Evolutionary conservation across 2,329 filamentous ascomycete genomes (phyloP).

Genomic region (Aureobasidium uvarum): DNA sequence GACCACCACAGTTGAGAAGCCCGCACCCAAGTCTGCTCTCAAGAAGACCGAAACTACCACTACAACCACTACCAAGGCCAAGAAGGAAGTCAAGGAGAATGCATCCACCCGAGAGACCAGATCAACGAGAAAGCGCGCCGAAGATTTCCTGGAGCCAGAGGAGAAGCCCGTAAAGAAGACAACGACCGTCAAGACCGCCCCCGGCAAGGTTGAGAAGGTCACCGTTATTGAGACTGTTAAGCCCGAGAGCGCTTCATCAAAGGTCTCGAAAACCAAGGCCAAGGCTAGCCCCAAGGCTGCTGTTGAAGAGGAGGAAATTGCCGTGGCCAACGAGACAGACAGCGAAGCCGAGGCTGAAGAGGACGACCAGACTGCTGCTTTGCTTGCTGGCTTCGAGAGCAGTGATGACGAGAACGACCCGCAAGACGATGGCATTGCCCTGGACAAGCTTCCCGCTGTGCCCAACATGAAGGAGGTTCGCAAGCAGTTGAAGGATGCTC

Average conservation of each 20-base stretch:
- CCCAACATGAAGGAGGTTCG: constrained; percentile 38
- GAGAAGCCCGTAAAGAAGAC: constrained; percentile 27
- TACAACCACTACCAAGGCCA: constrained; percentile 22
- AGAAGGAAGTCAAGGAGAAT: constrained; percentile 14
- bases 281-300: constrained; percentile 24
- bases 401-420: constrained; percentile 44
- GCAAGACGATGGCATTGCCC: constrained; percentile 41
- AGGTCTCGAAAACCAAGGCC: constrained; percentile 24
- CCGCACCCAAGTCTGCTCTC: constrained; percentile 35
- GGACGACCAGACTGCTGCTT: constrained; percentile 52
- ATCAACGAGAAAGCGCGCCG: constrained; percentile 27
- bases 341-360: constrained; percentile 39
- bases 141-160: constrained; percentile 26
- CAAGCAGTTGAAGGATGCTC: constrained; percentile 50
- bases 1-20: constrained; percentile 34
- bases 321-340: constrained; percentile 29
- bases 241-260: constrained; percentile 21
- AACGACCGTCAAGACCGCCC: constrained; percentile 15
- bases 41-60: constrained; percentile 32
- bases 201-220: constrained; percentile 24
- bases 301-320: constrained; percentile 30
- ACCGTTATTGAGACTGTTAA: constrained; percentile 9
- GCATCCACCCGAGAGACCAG: constrained; percentile 24
- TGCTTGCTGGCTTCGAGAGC: constrained; percentile 53
- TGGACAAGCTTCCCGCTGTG: constrained; percentile 40